phyloP scores from a whole-genome alignment of 768 basidiomycete genomes.

The Suillus plorans region DNA sequence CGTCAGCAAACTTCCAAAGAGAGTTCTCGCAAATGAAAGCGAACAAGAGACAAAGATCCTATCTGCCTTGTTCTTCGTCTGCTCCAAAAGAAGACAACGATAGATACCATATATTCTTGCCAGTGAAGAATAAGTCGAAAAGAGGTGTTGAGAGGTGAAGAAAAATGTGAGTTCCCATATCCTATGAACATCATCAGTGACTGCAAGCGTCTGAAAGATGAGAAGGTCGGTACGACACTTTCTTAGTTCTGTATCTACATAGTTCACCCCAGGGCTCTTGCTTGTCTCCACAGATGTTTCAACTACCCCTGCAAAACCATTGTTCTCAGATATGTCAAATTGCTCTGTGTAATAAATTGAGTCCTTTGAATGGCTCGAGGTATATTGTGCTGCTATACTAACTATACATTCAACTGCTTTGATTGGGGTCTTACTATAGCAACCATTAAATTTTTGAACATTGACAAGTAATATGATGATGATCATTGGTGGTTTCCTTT shows the following conservation, averaged over 20 bases:
- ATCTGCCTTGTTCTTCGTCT: constrained; percentile 21
- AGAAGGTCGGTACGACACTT: constrained; percentile 67
- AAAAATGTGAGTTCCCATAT: constrained; percentile 70
- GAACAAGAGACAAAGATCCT: constrained; percentile 42
- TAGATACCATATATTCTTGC: constrained; percentile 39
- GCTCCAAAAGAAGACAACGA: constrained; percentile 44
- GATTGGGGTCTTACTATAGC: constrained; percentile 40
- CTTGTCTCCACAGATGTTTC: constrained; percentile 87
- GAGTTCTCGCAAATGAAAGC: constrained; percentile 26
- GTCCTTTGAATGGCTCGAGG: constrained; percentile 90
- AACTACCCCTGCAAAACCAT: constrained; percentile 84
- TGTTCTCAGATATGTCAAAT: constrained; percentile 94
- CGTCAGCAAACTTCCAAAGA: constrained; percentile 33
- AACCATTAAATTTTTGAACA: constrained; percentile 48
- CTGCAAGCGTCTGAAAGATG: constrained; percentile 67
- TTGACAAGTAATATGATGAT: constrained; percentile 89
- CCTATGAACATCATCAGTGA: not conserved
- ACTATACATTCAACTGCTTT: not conserved
- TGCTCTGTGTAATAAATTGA: constrained; percentile 85
- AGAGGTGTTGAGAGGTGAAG: constrained; percentile 69
- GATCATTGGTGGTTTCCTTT: constrained; percentile 70
- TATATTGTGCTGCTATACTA: constrained; percentile 33
- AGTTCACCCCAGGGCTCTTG: constrained; percentile 85
- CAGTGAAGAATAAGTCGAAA: constrained; percentile 61
- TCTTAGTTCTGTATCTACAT: constrained; percentile 64